Base-by-base conservation (phyloP, 73 alveolate genomes). In the Stentor roeselii region DNA sequence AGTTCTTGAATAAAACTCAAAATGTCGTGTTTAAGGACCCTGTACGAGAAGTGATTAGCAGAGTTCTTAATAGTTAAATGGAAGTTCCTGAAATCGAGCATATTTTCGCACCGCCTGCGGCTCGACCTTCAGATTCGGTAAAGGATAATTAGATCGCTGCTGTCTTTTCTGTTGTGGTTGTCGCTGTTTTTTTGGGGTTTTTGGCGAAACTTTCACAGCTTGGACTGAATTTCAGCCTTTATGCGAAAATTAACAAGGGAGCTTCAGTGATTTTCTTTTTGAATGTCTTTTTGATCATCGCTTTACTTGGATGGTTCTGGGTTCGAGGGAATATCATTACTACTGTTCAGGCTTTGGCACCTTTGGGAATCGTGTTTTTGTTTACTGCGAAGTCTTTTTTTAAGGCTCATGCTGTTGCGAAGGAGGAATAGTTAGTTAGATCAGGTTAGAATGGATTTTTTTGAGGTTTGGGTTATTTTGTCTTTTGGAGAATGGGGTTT, bases 41-140 rank as follows among this genome's bases (percentile, higher is more conserved):
- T 50, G 21, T 50, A 11, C 67, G 21, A 6, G 67, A 50, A 50
- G 21, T 21, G 6, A 50, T 50, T 11, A 11, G 30, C 21, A 50
- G 67, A 50, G 67, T 50, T 11, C 21, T 50, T 11, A 50, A 50
- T 50, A 50, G 67, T 50, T 50, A 50, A 50, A 11, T 11, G 6
- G 67, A 50, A 50, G 30, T 50, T 50, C 67, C 67, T 50, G 67
- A 50, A 21, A 50, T 50, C 67, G 67, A 50, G 21, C 67, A 50
- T 50, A 50, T 50, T 6, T 50, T 50, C 21, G 6, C 67, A 21
- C 67, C 67, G 6, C 67, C 67, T 11, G 67, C 67, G 6, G 67
- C 6, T 50, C 6, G 67, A 50, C 67, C 67, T 50, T 11, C 6
- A 6, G 30, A 50, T 11, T 11, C 67, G 67, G 67, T 50, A 50